phyloP scores from a whole-genome alignment of 768 basidiomycete species.

The Lactarius indigo region DNA sequence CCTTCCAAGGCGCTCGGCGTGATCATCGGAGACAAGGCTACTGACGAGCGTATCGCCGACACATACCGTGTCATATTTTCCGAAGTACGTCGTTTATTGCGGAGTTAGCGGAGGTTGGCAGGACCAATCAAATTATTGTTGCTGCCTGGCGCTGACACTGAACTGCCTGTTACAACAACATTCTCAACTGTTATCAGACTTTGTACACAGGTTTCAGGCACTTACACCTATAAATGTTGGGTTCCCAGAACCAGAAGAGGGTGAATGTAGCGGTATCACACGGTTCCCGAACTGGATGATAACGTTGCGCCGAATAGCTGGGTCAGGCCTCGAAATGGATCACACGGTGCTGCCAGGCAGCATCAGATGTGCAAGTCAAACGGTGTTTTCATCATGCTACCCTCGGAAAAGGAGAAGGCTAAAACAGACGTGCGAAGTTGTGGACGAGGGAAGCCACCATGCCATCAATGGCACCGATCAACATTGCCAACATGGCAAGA shows the following conservation, averaged over 20 bases:
- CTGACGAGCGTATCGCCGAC: background rate
- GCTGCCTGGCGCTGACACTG: background rate
- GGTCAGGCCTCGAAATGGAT: background rate
- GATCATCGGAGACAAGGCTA: background rate
- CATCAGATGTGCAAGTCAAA: background rate
- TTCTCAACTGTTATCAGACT: background rate
- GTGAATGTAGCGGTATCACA: background rate
- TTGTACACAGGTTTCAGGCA: background rate
- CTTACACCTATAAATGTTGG: background rate
- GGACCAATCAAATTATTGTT: background rate
- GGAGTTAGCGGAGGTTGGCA: background rate
- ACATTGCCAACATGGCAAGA: background rate
- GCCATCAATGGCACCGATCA: background rate
- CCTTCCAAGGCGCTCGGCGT: background rate
- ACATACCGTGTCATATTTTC: background rate
- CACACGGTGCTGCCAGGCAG: background rate
- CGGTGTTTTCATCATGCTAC: background rate
- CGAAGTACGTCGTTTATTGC: background rate
- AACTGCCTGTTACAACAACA: background rate
- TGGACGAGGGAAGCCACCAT: background rate
- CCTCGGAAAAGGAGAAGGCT: background rate
- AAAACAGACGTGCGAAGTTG: background rate
- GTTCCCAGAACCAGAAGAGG: background rate
- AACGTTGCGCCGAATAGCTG: background rate
- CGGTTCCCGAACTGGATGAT: background rate